Base-by-base conservation (phyloP, 140 eudicot genomes). In the Stevia rebaudiana region DNA sequence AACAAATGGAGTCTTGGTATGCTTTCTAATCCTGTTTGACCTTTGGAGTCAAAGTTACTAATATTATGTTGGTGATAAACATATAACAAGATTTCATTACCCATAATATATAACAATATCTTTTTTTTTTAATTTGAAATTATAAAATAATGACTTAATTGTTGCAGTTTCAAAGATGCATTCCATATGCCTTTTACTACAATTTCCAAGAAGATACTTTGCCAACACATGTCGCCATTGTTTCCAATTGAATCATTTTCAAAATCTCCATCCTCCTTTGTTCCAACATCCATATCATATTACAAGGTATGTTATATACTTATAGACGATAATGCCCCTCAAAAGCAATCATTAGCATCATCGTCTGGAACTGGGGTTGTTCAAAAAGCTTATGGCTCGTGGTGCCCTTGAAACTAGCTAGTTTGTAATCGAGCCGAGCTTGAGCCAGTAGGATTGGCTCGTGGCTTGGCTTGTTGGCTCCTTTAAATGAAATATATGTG, bases 1-100 rank as follows among this genome's bases (percentile, higher is more conserved):
- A 83, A 59, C 84, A 83, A 74, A 65, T 88, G 94, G 97, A 85
- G 69, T 73, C 81, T 69, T 83, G 99, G 97, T 94, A 88, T 70
- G 69, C 67, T 76, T 73, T 77, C 61, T 73, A 49, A 59, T 40
- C 60, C n/a, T 35, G 15, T 21, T 65, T 21, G 31, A 39, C 56
- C 33, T 41, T 72, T 63, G 47, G 47, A 62, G 61, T 70, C 28
- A 60, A 70, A 62, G 24, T 17, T 28, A 28, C 30, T 19, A 22
- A 11, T 36, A 35, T 57, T 69, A 28, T 63, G 50, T 42, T 50
- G 55, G 13, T 22, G 21, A 11, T 59, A 59, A 47, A 61, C 11
- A 12, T 46, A 31, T 48, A 19, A 21, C 50, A 69, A 24, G 30
- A 18, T 58, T 49, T 19, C 28, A 49, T 49, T 21, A 35, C 10